Evolutionary conservation across 2,329 filamentous ascomycete species (phyloP).

Genomic region (Nemania sp.): DNA sequence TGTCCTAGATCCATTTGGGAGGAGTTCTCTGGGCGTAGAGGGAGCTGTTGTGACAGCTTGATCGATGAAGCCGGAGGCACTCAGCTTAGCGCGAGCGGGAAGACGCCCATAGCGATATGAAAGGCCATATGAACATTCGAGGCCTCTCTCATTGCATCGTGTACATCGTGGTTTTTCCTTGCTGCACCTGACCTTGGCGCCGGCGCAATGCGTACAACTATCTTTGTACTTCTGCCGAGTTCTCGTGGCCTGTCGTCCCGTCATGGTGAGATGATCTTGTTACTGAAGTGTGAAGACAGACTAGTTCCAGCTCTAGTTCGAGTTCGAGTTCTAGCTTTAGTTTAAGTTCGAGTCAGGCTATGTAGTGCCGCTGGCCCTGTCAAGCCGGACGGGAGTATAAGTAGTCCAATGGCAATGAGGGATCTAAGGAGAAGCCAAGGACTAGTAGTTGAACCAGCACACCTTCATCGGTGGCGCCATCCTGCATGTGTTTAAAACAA

Average conservation of each 20-base stretch:
- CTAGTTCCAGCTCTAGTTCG: neutral
- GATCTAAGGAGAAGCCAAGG: conserved; percentile 26
- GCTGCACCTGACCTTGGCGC: conserved; percentile 44
- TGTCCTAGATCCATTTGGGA: conserved; percentile 37
- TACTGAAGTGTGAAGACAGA: conserved; percentile 19
- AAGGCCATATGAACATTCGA: conserved; percentile 43
- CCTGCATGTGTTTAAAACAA: conserved; percentile 39
- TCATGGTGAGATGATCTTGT: conserved; percentile 33
- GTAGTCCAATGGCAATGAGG: conserved; percentile 36
- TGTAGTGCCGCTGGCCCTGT: conserved; percentile 21
- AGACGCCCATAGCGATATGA: conserved; percentile 44
- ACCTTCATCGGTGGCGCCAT: conserved; percentile 39
- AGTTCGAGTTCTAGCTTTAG: conserved; percentile 13
- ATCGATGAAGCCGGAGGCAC: conserved; percentile 33
- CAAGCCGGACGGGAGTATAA: conserved; percentile 35
- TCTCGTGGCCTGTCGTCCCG: conserved; percentile 42
- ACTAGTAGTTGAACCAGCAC: conserved; percentile 24
- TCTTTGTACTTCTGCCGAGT: conserved; percentile 45
- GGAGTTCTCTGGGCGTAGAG: conserved; percentile 38
- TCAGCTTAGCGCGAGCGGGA: conserved; percentile 42
- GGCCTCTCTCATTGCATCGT: conserved; percentile 40
- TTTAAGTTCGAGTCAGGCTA: conserved; percentile 15
- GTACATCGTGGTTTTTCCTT: conserved; percentile 44
- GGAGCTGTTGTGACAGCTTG: conserved; percentile 33
- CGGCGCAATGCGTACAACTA: conserved; percentile 44